Base-by-base conservation (phyloP, 805 yeast species). In the Debaryomyces tyrocola region DNA sequence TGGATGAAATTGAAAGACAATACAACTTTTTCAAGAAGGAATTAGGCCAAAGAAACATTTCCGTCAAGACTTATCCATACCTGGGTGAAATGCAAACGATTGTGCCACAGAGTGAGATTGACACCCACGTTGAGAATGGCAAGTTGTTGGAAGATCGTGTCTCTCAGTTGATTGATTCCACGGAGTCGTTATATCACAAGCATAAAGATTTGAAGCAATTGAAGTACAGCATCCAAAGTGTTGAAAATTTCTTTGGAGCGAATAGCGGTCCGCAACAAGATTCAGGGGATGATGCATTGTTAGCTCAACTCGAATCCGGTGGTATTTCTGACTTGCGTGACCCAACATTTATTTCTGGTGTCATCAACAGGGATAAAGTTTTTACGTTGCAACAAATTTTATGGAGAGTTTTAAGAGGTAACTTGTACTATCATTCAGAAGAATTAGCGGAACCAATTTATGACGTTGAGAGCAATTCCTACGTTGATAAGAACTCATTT, bases 381-480 rank as follows among this genome's bases (percentile, higher is more conserved):
- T 80, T 77, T 12, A 74, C 85, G 1, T 73, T 94, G 51, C 90
- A 90, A 62, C 87, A 83, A 57, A 89, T 94, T 46, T 70, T 90
- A 40, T 94, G 97, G 96, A 80, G 99, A 69, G 83, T 90, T 15
- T 77, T 92, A 52, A 83, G 99, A 64, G 99, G 99, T 60, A 94
- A 94, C 64, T 73, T 95, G 53, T 89, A 79, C 59, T 80, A 91
- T 64, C 84, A 84, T 54, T 79, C 86, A 52, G 78, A 79, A 40
- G 94, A 87, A 54, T 81, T 92, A 48, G 78, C 79, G 6, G 87
- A 85, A 56, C 79, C 83, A 17, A 69, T 90, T 43, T 79, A 78
- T 58, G 95, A 89, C 57, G 64, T 78, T 37, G 77, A 81, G 58
- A 57, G 83, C 18, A 79, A 79, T 41, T 74, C 75, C 27, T 70